Percentiles rank a stretch among this genome's conserved stretches.
Conservation (phyloP, 2,329 filamentous ascomycete species). For the Diaporthe vaccinii region DNA sequence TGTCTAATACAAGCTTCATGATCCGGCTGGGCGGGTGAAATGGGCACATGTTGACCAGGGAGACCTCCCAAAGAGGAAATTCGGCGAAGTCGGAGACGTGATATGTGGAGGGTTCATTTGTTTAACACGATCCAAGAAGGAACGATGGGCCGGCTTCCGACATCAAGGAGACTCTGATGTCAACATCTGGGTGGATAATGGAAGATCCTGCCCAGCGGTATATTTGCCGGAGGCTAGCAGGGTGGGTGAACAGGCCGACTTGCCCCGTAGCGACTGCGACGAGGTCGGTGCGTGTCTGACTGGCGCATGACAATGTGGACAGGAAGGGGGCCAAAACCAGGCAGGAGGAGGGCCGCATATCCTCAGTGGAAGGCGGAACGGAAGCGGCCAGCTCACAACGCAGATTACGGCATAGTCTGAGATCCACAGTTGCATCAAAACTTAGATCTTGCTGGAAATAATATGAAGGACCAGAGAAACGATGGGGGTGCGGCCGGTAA, state of each 20-base stretch:
- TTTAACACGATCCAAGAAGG: slow-evolving; percentile 27
- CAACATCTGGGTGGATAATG: neutral
- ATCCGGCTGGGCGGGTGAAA: neutral
- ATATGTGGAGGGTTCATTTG: slow-evolving; percentile 24
- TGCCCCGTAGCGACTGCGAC: neutral
- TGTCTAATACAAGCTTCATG: neutral
- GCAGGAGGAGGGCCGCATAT: neutral
- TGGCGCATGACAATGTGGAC: neutral
- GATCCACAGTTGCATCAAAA: slow-evolving; percentile 24
- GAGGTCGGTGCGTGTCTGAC: slow-evolving; percentile 13
- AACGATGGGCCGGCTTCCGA: slow-evolving; percentile 36
- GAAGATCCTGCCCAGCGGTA: neutral
- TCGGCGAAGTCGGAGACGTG: slow-evolving; percentile 29
- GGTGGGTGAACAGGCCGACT: neutral
- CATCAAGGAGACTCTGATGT: neutral
- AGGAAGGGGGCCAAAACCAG: neutral
- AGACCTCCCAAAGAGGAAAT: slow-evolving; percentile 21
- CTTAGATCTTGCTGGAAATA: neutral
- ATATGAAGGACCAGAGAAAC: slow-evolving; percentile 18
- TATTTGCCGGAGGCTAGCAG: slow-evolving; percentile 24
- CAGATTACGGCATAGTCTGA: slow-evolving; percentile 10
- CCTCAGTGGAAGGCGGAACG: neutral
- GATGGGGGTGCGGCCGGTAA: slow-evolving; percentile 11
- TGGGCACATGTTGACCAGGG: slow-evolving; percentile 11
- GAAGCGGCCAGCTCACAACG: neutral